These are phyloP conservation scores for Penicillium sp. DNA, from an alignment of 2,329 filamentous ascomycete genomes.

Conservation along the genomic window DNA sequence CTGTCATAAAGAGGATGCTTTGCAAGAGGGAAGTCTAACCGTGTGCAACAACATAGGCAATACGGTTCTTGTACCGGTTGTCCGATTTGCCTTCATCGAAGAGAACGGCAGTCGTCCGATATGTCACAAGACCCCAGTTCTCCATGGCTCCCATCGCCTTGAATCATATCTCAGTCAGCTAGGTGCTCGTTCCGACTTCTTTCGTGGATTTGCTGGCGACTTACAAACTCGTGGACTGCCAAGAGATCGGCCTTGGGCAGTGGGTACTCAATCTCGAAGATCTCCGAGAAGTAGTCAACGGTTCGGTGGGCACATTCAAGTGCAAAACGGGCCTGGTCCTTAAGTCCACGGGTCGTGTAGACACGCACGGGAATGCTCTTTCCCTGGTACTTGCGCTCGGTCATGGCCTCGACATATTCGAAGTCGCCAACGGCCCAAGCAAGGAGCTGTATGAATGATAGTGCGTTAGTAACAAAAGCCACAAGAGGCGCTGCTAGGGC, in stretches of 20 bases:
- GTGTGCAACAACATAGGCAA: constrained; percentile 97
- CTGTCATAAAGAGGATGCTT: neutral
- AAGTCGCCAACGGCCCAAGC: constrained; percentile 97
- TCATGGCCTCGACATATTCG: constrained; percentile 91
- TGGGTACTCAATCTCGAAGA: constrained; percentile 91
- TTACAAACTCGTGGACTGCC: constrained; percentile 89
- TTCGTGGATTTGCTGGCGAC: constrained; percentile 20
- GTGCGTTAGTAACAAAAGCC: constrained; percentile 52
- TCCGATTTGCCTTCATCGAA: constrained; percentile 93
- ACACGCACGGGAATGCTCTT: constrained; percentile 90
- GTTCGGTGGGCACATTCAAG: constrained; percentile 89
- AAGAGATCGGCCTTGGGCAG: constrained; percentile 89
- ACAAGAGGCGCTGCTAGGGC: neutral
- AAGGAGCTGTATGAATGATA: constrained; percentile 62
- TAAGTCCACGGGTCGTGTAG: constrained; percentile 92
- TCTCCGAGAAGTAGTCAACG: constrained; percentile 93
- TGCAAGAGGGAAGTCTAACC: constrained; percentile 35
- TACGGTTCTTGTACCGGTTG: constrained; percentile 84
- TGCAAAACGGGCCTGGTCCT: constrained; percentile 87
- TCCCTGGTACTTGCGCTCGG: constrained; percentile 85
- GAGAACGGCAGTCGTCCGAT: constrained; percentile 91
- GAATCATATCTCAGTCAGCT: constrained; percentile 44
- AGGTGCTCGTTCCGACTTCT: neutral
- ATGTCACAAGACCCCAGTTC: constrained; percentile 96
- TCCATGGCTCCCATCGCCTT: constrained; percentile 75